Base-by-base conservation (phyloP, 768 basidiomycete genomes). In the Pleurotus tuber-regium region DNA sequence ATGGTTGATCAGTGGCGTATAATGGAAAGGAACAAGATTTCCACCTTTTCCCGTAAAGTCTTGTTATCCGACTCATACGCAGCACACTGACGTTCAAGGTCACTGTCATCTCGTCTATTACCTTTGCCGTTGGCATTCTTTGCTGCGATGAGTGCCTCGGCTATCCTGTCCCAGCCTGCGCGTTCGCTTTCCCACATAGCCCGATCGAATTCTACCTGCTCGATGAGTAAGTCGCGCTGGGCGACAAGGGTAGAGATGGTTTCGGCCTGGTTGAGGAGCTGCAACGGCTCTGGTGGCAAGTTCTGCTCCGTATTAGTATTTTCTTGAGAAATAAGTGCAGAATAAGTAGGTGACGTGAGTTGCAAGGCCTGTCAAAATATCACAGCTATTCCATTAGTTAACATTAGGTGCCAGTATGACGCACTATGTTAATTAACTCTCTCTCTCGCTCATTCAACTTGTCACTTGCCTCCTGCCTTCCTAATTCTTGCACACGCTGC, bases 61-160 rank as follows among this genome's bases (percentile, higher is more conserved):
- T 74, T 76, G 54, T 86, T 87, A 43, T 91, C 89, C 14, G 78
- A 70, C 63, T 84, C 81, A 26, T 78, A 71, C 9, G 63, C 65
- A 1, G 71, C 63, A 25, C 75, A 74, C 33, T 78, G 70, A 18
- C 78, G 77, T 51, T 84, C 82, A 12, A 73, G 57, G 50, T 87
- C 84, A 3, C 28, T 24, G 8, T 1, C 46, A 4, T 48, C 46
- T 9, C 46, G 28, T 4, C 14, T 48, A 4, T 68, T 64, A 11
- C 59, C 55, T 25, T 49, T 36, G n/a, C 69, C 64, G 36, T 66
- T 77, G 51, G 16, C 46, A 35, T 70, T 73, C 39, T 75, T 70
- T 39, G 78, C 79, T 2, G 71, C 61, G 50, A 87, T 70, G 29
- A 90, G 70, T 6, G 84, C 86, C 56, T 89, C 87, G 1, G 86